phyloP scores from a whole-genome alignment of 257 asterid species.

The Solanum corneliomulleri region DNA sequence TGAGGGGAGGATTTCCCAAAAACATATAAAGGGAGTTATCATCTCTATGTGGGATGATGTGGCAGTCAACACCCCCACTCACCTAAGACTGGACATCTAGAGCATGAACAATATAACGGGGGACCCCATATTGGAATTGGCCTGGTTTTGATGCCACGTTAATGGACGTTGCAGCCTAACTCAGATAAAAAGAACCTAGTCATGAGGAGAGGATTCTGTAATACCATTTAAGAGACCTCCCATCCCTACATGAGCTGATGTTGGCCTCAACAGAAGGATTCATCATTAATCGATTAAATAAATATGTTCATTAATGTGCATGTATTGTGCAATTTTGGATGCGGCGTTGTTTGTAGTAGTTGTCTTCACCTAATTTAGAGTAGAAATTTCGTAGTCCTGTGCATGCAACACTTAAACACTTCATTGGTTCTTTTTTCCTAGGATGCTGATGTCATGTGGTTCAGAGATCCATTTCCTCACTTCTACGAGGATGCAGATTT shows the following conservation, averaged over 20 bases:
- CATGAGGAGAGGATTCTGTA: not conserved
- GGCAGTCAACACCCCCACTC: not conserved
- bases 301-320: not conserved
- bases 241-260: not conserved
- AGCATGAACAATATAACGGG: not conserved
- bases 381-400: not conserved
- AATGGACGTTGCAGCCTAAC: not conserved
- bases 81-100: not conserved
- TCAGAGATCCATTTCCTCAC: slow-evolving; percentile 40
- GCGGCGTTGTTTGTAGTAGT: slow-evolving; percentile 24
- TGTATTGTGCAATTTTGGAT: not conserved
- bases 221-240: not conserved
- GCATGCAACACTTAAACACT: not conserved
- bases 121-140: not conserved
- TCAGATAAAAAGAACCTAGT: not conserved
- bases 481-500: slow-evolving; percentile 31
- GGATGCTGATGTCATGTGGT: slow-evolving; percentile 67
- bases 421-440: not conserved
- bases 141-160: not conserved
- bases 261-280: not conserved
- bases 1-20: not conserved
- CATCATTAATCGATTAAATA: not conserved
- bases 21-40: not conserved
- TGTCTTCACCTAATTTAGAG: slow-evolving; percentile 10
- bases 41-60: not conserved